Percentiles rank a stretch among this genome's conserved stretches.
Conservation (phyloP, 2,329 filamentous ascomycete species). For the Fusarium keratoplasticum region DNA sequence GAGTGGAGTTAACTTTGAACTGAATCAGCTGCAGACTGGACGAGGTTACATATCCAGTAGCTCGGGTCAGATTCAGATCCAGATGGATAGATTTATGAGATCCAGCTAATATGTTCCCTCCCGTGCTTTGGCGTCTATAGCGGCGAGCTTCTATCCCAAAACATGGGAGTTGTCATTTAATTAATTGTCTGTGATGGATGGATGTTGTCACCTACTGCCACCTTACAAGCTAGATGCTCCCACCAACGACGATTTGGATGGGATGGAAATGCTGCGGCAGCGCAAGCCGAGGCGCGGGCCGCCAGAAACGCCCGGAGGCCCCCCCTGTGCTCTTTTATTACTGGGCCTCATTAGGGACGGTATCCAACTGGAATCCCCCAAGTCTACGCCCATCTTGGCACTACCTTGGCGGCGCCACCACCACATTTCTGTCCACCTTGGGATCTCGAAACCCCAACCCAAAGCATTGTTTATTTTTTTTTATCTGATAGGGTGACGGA, state of each 20-base stretch:
- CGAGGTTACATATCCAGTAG: not conserved
- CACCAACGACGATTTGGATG: not conserved
- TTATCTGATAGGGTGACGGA: conserved; percentile 6
- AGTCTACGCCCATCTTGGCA: conserved; percentile 19
- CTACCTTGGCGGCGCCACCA: conserved; percentile 32
- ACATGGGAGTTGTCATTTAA: not conserved
- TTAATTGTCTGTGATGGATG: not conserved
- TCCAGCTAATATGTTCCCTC: not conserved
- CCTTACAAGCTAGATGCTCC: not conserved
- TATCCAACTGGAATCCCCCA: conserved; percentile 1
- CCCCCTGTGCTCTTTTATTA: not conserved
- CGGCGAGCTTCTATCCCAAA: not conserved
- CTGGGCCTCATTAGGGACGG: not conserved
- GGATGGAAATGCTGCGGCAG: not conserved
- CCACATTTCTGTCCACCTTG: not conserved
- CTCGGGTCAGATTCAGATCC: not conserved
- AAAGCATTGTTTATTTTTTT: not conserved
- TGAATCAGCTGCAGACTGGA: not conserved
- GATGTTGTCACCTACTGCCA: not conserved
- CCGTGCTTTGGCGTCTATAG: conserved; percentile 1
- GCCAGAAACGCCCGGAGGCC: not conserved
- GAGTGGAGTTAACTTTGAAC: not conserved
- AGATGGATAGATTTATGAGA: not conserved
- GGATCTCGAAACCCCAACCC: not conserved
- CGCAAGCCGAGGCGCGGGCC: not conserved